Conservation (phyloP, 345 rosid genomes). For the Lumnitzera racemosa region DNA sequence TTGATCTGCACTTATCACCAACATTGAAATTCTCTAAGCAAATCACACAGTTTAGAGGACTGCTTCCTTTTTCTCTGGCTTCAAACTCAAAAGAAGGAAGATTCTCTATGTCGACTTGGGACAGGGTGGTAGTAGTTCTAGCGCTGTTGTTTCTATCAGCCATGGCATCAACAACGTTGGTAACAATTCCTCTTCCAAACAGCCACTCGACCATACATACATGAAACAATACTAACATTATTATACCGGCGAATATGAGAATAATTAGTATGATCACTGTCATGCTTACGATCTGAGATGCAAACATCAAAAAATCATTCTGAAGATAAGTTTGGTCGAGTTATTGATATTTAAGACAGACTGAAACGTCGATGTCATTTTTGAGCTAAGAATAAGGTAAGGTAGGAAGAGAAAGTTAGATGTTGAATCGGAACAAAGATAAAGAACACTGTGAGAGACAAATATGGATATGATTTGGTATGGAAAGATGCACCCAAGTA, state of each 20-base stretch:
- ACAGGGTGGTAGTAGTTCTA: conserved; percentile 18
- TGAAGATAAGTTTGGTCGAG: too few species aligned
- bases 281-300: conserved; percentile 9
- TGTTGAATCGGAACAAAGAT: too few species aligned
- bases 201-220: conserved; percentile 33
- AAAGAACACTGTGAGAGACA: too few species aligned
- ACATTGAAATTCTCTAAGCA: conserved; percentile 46
- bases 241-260: conserved; percentile 32
- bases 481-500: too few species aligned
- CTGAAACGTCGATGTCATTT: too few species aligned
- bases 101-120: conserved; percentile 40
- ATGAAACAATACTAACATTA: conserved; percentile 31
- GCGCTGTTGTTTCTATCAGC: conserved; percentile 2
- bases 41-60: conserved; percentile 42
- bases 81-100: conserved; percentile 46
- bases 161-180: neutral
- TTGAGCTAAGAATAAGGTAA: too few species aligned
- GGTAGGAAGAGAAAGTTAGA: too few species aligned
- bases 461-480: too few species aligned
- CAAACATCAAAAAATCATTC: too few species aligned
- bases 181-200: conserved; percentile 14
- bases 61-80: conserved; percentile 21
- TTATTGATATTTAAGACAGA: too few species aligned
- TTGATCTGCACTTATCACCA: conserved; percentile 48
- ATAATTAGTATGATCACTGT: conserved; percentile 23